Base-by-base conservation (phyloP, 495 filamentous ascomycete genomes). In the Tuber borchii region DNA sequence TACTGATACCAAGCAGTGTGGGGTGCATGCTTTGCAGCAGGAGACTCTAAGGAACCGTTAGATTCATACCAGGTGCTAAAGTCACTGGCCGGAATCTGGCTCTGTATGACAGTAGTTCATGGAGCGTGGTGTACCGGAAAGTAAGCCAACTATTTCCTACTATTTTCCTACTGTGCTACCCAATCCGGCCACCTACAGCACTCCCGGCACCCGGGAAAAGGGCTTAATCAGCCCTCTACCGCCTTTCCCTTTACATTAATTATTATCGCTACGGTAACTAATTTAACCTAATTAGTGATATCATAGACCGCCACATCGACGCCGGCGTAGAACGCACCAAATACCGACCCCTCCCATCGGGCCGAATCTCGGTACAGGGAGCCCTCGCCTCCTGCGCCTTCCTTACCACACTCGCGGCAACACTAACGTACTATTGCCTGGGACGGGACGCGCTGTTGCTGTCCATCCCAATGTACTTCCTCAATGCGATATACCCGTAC, bases 261-360 rank as follows among this genome's bases (percentile, higher is more conserved):
- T 65, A 31, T 19, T 34, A 34, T 14, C 14, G 4, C 26, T 1
- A 34, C 56, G 1, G 56, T 65, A 65, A 65, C 56, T 65, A 65
- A 65, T 10, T 71, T 19, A 34, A n/a, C 70, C 40, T 20, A 37
- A 71, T 71, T 45, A 71, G 44, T 45, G 70, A 71, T 45, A 42
- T 71, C 17, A 71, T 71, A 26, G 70, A 71, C 70, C 22, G 40
- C 17, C 40, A 71, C 40, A 26, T 71, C 34, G 70, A 71, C 6
- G 44, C 44, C 14, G 40, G 44, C 6, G 70, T 71, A n/a, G 70
- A 71, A 19, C 70, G 70, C 34, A 71, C 70, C 70, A 71, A 71
- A 45, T 42, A 71, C 40, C 70, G 70, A 16, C 70, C 70, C 17
- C 39, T 71, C 70, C 70, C 70, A n/a, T 71, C 70, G 22, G 70